These are phyloP conservation scores for Talaromyces liani DNA, from an alignment of 495 filamentous ascomycete species.

Conservation along the genomic window DNA sequence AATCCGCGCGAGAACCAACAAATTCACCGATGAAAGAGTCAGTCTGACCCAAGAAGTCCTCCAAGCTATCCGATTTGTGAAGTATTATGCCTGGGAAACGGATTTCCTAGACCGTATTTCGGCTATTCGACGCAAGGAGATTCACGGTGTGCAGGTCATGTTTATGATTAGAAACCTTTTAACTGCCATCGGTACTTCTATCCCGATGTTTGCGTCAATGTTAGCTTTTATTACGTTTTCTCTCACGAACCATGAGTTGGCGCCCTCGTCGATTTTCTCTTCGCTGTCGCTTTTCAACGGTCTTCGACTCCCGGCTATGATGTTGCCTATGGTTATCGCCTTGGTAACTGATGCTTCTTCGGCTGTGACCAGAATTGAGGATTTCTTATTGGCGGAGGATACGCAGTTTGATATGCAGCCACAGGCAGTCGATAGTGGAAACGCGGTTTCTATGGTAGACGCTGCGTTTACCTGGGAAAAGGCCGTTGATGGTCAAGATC, in stretches of 20 bases:
- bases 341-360: constrained; percentile 84
- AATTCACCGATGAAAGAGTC: constrained; percentile 88
- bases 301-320: constrained; percentile 78
- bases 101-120: constrained; percentile 73
- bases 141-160: constrained; percentile 69
- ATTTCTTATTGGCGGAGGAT: constrained; percentile 85
- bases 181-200: constrained; percentile 65
- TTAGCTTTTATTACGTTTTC: constrained; percentile 90
- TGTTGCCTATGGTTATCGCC: constrained; percentile 82
- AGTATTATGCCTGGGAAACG: constrained; percentile 91
- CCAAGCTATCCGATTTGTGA: constrained; percentile 86
- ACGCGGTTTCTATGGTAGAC: constrained; percentile 7
- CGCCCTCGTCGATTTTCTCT: constrained; percentile 78
- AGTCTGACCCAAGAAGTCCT: constrained; percentile 89
- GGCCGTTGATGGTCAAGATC: not conserved
- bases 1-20: constrained; percentile 72
- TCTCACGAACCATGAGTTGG: constrained; percentile 59
- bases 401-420: constrained; percentile 62
- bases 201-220: constrained; percentile 93
- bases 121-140: constrained; percentile 65
- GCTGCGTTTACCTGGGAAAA: constrained; percentile 10
- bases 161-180: constrained; percentile 77
- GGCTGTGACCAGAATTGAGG: constrained; percentile 74
- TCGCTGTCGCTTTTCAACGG: constrained; percentile 90
- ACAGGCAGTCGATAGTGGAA: not conserved